Base-by-base conservation (phyloP, 768 basidiomycete species). In the Asterophora parasitica region DNA sequence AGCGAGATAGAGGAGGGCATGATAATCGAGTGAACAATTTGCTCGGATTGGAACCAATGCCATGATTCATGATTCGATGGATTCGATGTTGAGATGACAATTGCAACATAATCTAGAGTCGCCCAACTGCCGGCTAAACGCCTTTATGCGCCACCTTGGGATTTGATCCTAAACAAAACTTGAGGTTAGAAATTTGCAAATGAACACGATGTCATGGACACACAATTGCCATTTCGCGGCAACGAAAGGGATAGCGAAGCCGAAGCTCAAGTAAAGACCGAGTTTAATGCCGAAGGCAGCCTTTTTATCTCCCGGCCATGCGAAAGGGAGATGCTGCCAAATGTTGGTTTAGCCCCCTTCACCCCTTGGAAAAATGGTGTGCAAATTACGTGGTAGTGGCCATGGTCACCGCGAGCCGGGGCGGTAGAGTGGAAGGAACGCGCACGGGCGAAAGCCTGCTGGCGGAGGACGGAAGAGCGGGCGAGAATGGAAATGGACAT, bases 161-260 rank as follows among this genome's bases (percentile, higher is more conserved):
- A 62, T 60, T 77, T 82, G 54, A 65, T 70, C 64, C 80, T 80
- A 57, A 32, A 51, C 41, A 6, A 42, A 15, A 31, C 9, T 12
- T 9, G 8, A 9, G 19, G 26, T 50, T 48, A 51, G 50, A 23
- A 6, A 23, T 23, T 23, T 6, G 23, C 23, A 23, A 23, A 23
- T 3, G 6, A 23, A 23, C 23, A 23, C 23, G 23, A 23, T 6
- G 23, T 23, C 23, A 23, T 3, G 6, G 23, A 23, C 23, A 54
- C 56, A 89, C 87, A 89, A 53, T 64, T 88, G 85, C 59, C 74
- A 79, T 32, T 59, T 63, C 4, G 78, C 69, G 4, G 85, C 85
- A 45, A 74, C 53, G 64, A 89, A 81, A 20, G 87, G 87, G 52
- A 88, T 77, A 48, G 75, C 63, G 63, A 87, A 85, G 10, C 85